Evolutionary conservation across 306 rosid genomes (phyloP), one percentile per base, ranked within the genome.

Genomic region (Bauhinia variegata): DNA sequence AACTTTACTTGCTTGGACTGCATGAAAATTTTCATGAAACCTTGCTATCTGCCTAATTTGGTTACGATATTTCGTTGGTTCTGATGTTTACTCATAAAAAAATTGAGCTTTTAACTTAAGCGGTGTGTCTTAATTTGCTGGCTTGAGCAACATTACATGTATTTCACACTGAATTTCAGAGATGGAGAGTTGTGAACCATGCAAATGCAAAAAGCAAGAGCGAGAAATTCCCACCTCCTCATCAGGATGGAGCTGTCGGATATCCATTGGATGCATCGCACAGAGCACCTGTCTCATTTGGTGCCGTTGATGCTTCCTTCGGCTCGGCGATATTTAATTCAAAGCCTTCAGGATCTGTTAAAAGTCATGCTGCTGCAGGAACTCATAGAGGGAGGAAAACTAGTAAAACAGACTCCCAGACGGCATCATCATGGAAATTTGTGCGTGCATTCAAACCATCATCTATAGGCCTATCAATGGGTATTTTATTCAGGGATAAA

Each of bases 211-310:
- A 87, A 78, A 83, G 97, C 86, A 91, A 89, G 87, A 92, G 97
- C n/a, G 97, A 92, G 79, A 92, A 92, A 78, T 92, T 92, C 55
- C 96, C 97, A 47, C 96, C 97, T 36, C 97, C 97, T 38, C 97
- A 89, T 74, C 89, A 89, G 57, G 97, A 91, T 71, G 97, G 92
- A 48, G 87, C 88, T 14, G 95, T 91, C 10, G 97, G 95, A 67
- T 78, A 86, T 77, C 88, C 87, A 42, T 82, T 75, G 30, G 85
- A 82, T 17, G 47, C 79, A 65, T 81, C 91, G 17, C 80, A 82
- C 8, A 87, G 79, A 60, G 91, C 77, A 57, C 83, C 89, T 5
- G 72, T 77, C 23, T 92, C 96, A 53, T 92, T 92, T 73, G 84
- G 93, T 11, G 77, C 79, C 14, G 34, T 76, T 17, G 92, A 88